Percentiles rank a stretch among this genome's conserved stretches.
Conservation (phyloP, 768 basidiomycete genomes). For the Tubosaeta sp. region DNA sequence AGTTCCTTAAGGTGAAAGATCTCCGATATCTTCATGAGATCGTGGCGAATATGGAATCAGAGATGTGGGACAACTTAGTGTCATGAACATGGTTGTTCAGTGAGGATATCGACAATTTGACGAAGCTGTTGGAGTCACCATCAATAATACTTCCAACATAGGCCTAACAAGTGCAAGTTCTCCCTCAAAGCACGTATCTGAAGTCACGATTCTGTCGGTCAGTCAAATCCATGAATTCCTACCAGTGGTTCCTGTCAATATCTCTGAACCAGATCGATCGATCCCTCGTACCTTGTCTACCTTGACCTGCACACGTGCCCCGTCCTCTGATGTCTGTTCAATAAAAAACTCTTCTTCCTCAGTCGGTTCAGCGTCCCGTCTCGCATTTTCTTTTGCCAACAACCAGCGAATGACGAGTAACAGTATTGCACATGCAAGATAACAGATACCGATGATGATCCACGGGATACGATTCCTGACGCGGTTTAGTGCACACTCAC, state of each 20-base stretch:
- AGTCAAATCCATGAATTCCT: slow-evolving; percentile 73
- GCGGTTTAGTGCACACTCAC: background rate
- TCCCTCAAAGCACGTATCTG: slow-evolving; percentile 56
- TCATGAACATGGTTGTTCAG: too few species aligned
- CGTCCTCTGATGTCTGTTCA: slow-evolving; percentile 47
- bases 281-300: slow-evolving; percentile 54
- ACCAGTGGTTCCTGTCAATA: background rate
- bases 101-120: too few species aligned
- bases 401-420: slow-evolving; percentile 48
- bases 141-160: too few species aligned
- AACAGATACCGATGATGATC: slow-evolving; percentile 69
- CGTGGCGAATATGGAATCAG: too few species aligned
- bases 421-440: slow-evolving; percentile 46
- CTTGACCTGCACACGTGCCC: slow-evolving; percentile 48
- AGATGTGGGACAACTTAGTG: too few species aligned
- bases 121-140: too few species aligned
- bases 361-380: slow-evolving; percentile 56
- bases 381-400: slow-evolving; percentile 57
- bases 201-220: slow-evolving; percentile 70
- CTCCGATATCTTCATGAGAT: too few species aligned
- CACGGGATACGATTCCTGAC: slow-evolving; percentile 69
- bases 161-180: background rate
- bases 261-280: background rate
- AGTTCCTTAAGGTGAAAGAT: too few species aligned
- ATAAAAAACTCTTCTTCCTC: slow-evolving; percentile 60